Conservation (phyloP, 2,329 filamentous ascomycete genomes). For the Cordyceps tenuipes region DNA sequence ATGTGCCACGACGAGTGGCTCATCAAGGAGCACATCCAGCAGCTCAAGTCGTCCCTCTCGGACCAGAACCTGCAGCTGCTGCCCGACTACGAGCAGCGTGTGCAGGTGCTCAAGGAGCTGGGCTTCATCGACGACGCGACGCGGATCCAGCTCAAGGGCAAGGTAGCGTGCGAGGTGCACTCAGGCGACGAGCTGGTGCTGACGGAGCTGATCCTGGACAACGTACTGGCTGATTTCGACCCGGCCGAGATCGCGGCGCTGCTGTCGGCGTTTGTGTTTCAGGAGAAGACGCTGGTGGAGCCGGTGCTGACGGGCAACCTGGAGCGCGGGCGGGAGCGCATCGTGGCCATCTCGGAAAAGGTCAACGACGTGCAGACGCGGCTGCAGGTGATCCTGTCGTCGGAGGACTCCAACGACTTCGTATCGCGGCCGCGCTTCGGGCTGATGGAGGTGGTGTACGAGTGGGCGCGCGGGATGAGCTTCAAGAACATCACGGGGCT, state of each 20-base stretch:
- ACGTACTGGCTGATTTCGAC: constrained; percentile 89
- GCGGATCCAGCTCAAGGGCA: constrained; percentile 91
- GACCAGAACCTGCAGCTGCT: constrained; percentile 94
- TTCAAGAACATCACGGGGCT: constrained; percentile 96
- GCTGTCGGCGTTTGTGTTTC: constrained; percentile 91
- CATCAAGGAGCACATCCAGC: constrained; percentile 85
- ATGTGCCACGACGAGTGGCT: constrained; percentile 97
- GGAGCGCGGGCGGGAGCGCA: constrained; percentile 73
- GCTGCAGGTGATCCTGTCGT: constrained; percentile 84
- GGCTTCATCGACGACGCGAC: constrained; percentile 82
- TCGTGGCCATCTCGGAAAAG: constrained; percentile 84
- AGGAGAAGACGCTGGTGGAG: constrained; percentile 82
- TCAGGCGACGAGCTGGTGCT: constrained; percentile 93
- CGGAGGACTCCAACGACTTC: constrained; percentile 90
- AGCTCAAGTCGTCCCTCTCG: constrained; percentile 81
- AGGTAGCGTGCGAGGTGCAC: constrained; percentile 96
- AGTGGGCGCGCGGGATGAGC: constrained; percentile 96
- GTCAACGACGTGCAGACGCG: constrained; percentile 84
- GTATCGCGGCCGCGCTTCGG: constrained; percentile 81
- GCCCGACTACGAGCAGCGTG: constrained; percentile 92
- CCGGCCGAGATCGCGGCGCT: constrained; percentile 94
- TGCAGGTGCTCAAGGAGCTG: constrained; percentile 83
- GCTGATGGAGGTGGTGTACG: constrained; percentile 94
- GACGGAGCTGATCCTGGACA: constrained; percentile 92
- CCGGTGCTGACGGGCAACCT: constrained; percentile 76